Percentiles rank a stretch among this genome's conserved stretches.
phyloP scores from a whole-genome alignment of 2,329 filamentous ascomycete genomes.

The Chaetomiaceae sp. region DNA sequence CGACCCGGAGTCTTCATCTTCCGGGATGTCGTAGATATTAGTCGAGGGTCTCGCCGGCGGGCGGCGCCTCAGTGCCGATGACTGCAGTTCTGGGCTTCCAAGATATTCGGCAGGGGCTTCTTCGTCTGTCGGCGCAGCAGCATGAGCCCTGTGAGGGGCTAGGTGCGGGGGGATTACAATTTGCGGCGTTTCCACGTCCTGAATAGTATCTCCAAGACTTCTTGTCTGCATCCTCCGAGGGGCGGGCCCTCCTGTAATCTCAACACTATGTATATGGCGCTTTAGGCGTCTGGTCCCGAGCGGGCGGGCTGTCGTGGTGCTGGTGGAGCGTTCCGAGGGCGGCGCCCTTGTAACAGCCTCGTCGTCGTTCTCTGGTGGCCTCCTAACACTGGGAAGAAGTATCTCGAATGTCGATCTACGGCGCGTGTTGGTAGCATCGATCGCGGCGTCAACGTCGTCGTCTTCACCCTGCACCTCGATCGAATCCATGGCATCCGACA shows the following conservation, averaged over 20 bases:
- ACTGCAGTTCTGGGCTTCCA: slow-evolving; percentile 8
- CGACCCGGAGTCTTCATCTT: neutral
- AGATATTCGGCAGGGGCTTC: neutral
- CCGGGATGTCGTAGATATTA: slow-evolving; percentile 3
- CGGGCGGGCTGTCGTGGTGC: neutral
- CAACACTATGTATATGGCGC: neutral
- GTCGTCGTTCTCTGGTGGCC: too few species aligned
- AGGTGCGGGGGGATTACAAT: neutral
- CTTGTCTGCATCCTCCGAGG: neutral
- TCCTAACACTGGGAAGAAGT: neutral
- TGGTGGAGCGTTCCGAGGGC: neutral
- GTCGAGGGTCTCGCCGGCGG: neutral
- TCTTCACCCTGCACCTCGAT: slow-evolving; percentile 8
- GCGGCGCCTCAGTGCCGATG: slow-evolving; percentile 1
- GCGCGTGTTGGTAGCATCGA: neutral
- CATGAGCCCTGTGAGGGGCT: neutral
- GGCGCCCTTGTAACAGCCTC: neutral
- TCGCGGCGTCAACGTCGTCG: slow-evolving; percentile 8
- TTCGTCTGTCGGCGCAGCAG: neutral
- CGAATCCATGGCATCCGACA: neutral
- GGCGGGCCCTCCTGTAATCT: neutral
- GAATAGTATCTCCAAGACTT: too few species aligned
- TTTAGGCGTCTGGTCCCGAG: neutral
- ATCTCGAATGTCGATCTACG: neutral
- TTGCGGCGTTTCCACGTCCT: neutral